Conservation (phyloP, 2,329 filamentous ascomycete genomes). For the Colletotrichum chlorophyti region DNA sequence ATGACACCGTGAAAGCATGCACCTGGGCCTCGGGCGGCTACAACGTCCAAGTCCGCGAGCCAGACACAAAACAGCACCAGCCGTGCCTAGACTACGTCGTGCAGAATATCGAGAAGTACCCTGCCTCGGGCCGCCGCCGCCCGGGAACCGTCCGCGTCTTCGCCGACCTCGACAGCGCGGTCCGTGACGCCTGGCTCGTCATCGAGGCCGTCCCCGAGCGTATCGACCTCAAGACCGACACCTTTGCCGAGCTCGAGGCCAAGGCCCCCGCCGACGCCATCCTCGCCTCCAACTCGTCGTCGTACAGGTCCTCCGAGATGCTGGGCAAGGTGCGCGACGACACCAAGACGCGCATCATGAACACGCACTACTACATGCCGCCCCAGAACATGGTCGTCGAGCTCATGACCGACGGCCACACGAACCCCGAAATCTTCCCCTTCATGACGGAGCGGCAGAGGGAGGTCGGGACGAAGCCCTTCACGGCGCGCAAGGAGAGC, state of each 20-base stretch:
- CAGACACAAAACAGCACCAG: slow-evolving; percentile 41
- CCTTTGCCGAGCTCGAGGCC: slow-evolving; percentile 53
- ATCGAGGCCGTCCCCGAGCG: slow-evolving; percentile 61
- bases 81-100: slow-evolving; percentile 48
- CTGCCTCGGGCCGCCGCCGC: slow-evolving; percentile 25
- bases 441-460: slow-evolving; percentile 49
- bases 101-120: slow-evolving; percentile 40
- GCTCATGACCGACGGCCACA: slow-evolving; percentile 59
- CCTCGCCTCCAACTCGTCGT: slow-evolving; percentile 57
- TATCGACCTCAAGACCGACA: slow-evolving; percentile 53
- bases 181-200: slow-evolving; percentile 57
- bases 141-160: slow-evolving; percentile 39
- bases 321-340: slow-evolving; percentile 46
- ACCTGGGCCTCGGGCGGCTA: slow-evolving; percentile 50
- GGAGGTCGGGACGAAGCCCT: slow-evolving; percentile 49
- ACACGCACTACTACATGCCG: slow-evolving; percentile 61
- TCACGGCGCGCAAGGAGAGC: slow-evolving; percentile 52
- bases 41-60: slow-evolving; percentile 50
- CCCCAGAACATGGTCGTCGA: slow-evolving; percentile 54
- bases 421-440: slow-evolving; percentile 47
- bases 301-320: slow-evolving; percentile 58
- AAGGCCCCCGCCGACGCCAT: slow-evolving; percentile 52
- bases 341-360: slow-evolving; percentile 48
- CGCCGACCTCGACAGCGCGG: slow-evolving; percentile 45
- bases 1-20: slow-evolving; percentile 36